Evolutionary conservation across 768 basidiomycete genomes (phyloP), one percentile per base, ranked within the genome.

Genomic region (Psilocybe cyanescens): DNA sequence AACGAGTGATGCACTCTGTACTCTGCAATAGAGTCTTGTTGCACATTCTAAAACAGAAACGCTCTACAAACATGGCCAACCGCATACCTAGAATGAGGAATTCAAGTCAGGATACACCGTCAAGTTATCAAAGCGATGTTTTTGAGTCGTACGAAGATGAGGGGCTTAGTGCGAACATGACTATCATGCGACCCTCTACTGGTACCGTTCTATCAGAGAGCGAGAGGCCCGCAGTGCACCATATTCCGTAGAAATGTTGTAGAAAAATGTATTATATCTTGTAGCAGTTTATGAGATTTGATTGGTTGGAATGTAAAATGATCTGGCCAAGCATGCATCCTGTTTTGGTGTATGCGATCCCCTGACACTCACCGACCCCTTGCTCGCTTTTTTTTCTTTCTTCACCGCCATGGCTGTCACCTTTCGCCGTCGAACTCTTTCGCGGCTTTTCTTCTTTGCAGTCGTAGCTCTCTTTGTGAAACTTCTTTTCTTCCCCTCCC

Each of bases 351-450:
- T 58, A 53, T 53, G 37, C 16, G 33, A 49, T 37, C 33, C 35
- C 46, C 41, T 47, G 50, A 48, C 37, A 51, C 31, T 53, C 28
- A 45, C 59, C 56, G 49, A 31, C 37, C 54, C 29, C 56, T 49
- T 47, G 16, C 44, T 46, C 8, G 19, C 35, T 37, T 52, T 14
- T 45, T 53, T 29, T 19, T 33, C 9, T 61, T 35, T 57, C 41
- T 30, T 9, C 19, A 49, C 57, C 61, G 60, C 67, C 65, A 82
- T 83, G 81, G 68, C 74, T 56, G 58, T 81, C 54, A 67, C 76
- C 61, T 59, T 85, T 35, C 85, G 86, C 55, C 78, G 85, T 31
- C 79, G 84, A 33, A 83, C 74, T 59, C 70, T 87, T 31, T 75
- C 81, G 35, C 77, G 78, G 53, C 64, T 81, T 45, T 63, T 75